Evolutionary conservation across 2,329 filamentous ascomycete genomes (phyloP).

Genomic region (Calonectria pseudoturangicola): DNA sequence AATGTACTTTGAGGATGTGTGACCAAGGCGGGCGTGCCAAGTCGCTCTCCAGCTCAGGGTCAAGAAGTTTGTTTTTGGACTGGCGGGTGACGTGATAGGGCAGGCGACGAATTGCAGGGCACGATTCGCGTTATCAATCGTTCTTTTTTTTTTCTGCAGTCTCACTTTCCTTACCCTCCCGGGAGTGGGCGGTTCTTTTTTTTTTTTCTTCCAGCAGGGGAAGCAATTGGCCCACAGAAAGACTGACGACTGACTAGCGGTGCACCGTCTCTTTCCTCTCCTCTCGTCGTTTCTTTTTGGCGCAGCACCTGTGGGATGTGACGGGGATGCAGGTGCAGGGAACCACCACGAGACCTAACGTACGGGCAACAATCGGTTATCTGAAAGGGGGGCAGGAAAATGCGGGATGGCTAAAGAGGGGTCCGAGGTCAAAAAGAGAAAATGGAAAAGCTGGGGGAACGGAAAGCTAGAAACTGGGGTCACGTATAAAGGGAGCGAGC

Average conservation of each 20-base stretch:
- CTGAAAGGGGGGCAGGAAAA: constrained; percentile 25
- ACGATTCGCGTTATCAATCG: constrained; percentile 50
- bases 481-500: constrained; percentile 24
- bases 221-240: constrained; percentile 39
- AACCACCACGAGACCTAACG: constrained; percentile 26
- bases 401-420: constrained; percentile 14
- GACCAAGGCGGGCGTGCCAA: constrained; percentile 21
- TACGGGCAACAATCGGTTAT: constrained; percentile 34
- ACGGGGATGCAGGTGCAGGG: constrained; percentile 30
- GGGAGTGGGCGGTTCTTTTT: constrained; percentile 27
- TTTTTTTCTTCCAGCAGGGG: constrained; percentile 36
- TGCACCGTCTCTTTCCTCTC: neutral
- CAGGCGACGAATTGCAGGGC: constrained; percentile 46
- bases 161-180: constrained; percentile 37
- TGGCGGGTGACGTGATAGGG: constrained; percentile 45
- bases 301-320: constrained; percentile 31
- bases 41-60: constrained; percentile 25
- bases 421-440: constrained; percentile 13
- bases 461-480: constrained; percentile 32
- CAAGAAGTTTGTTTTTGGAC: constrained; percentile 30
- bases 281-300: constrained; percentile 19
- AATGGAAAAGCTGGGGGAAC: constrained; percentile 31
- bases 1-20: constrained; percentile 11
- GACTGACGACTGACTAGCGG: neutral
- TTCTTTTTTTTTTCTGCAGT: constrained; percentile 8